A percentile compares a stretch with the other conserved stretches of the same genome.
Evolutionary conservation across 1,284 basidiomycete species (phyloP).

Genomic region (Irpex sp.): DNA sequence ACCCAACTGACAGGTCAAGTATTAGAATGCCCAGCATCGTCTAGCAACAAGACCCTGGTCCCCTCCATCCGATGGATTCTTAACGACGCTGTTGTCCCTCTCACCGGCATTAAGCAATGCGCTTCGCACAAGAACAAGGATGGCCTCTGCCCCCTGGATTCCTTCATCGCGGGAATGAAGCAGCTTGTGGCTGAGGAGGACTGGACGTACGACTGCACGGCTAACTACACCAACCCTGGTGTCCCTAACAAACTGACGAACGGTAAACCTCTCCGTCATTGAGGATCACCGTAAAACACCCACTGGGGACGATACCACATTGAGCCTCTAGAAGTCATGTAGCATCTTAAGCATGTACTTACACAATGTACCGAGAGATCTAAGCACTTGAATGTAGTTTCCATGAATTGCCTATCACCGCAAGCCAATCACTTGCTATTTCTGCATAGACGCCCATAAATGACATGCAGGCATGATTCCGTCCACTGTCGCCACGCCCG

Average conservation of each 20-base stretch:
- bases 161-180: constrained; percentile 22
- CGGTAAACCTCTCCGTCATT: neutral
- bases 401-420: neutral
- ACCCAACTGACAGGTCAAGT: neutral
- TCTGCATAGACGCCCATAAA: neutral
- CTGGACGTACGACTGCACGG: constrained; percentile 21
- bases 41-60: constrained; percentile 57
- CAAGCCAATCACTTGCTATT: neutral
- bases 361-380: no score
- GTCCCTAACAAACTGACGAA: neutral
- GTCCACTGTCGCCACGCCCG: neutral
- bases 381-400: no score
- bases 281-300: neutral
- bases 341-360: no score
- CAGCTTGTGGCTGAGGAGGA: constrained; percentile 24
- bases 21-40: constrained; percentile 15
- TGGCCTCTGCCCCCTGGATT: constrained; percentile 20
- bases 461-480: neutral
- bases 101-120: constrained; percentile 31
- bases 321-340: no score
- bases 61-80: constrained; percentile 53
- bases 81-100: constrained; percentile 61
- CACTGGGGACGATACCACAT: no score
- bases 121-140: constrained; percentile 9
- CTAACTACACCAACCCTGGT: constrained; percentile 19